Conservation (phyloP, 768 basidiomycete species). For the Russula brevipes region DNA sequence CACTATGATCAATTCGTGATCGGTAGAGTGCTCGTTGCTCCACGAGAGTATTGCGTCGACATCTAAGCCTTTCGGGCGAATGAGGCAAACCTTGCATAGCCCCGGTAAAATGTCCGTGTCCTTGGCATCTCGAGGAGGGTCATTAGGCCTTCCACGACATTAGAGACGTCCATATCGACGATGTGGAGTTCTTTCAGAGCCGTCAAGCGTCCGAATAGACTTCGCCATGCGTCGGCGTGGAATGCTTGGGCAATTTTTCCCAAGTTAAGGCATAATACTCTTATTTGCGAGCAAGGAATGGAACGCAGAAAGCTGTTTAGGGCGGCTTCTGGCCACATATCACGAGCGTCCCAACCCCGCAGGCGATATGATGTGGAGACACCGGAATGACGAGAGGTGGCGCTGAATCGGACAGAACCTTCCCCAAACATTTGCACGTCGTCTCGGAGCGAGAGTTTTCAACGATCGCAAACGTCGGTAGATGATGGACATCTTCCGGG, state of each 20-base stretch:
- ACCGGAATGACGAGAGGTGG: conserved; percentile 21
- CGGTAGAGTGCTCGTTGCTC: conserved; percentile 6
- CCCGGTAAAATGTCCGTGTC: background rate
- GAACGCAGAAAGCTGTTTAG: conserved; percentile 19
- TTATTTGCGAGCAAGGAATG: conserved; percentile 18
- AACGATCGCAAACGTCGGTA: conserved; percentile 10
- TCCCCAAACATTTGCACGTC: conserved; percentile 19
- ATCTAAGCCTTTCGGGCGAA: conserved; percentile 18
- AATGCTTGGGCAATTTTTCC: conserved; percentile 10
- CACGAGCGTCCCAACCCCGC: conserved; percentile 1
- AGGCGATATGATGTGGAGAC: conserved; percentile 22
- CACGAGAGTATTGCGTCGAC: conserved; percentile 9
- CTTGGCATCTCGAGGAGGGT: background rate
- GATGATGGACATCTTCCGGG: conserved; percentile 12
- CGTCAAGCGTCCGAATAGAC: conserved; percentile 16
- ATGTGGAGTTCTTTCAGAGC: conserved; percentile 17
- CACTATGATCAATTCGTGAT: conserved; percentile 9
- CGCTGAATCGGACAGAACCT: conserved; percentile 20
- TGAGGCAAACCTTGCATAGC: conserved; percentile 9
- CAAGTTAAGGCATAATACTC: conserved; percentile 14
- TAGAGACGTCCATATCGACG: conserved; percentile 14
- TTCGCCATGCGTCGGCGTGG: conserved; percentile 17
- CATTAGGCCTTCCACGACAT: conserved; percentile 12
- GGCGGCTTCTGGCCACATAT: conserved; percentile 22
- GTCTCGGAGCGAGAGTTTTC: conserved; percentile 21